phyloP scores from a whole-genome alignment of 208 protist genomes.

The Naegleria fowleri region DNA sequence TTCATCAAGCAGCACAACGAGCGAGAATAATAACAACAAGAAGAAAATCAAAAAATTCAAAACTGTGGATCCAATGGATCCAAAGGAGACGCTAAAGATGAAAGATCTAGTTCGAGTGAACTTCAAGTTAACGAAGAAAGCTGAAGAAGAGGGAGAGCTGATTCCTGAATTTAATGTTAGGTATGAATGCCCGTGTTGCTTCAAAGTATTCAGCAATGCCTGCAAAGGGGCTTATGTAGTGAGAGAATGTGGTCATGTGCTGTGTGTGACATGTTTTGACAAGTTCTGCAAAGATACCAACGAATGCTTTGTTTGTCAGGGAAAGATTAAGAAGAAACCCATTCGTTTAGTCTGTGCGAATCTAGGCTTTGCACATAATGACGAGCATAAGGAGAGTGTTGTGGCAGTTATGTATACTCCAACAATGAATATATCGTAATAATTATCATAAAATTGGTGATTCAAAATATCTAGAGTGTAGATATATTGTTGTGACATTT shows the following conservation, averaged over 20 bases:
- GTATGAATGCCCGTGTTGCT: neutral
- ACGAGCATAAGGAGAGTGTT: too few species aligned
- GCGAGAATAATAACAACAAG: too few species aligned
- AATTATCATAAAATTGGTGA: too few species aligned
- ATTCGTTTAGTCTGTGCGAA: too few species aligned
- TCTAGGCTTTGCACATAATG: too few species aligned
- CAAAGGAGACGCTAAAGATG: neutral
- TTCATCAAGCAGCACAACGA: neutral
- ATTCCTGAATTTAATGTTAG: neutral
- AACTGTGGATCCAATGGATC: too few species aligned
- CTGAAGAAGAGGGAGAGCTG: neutral
- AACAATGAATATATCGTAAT: too few species aligned
- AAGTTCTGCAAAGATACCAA: neutral
- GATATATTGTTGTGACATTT: neutral
- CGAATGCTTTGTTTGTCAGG: neutral
- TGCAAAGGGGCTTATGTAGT: neutral
- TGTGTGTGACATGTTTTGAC: neutral
- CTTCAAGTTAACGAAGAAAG: neutral
- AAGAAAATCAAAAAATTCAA: too few species aligned
- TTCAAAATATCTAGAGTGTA: too few species aligned
- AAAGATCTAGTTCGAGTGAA: neutral
- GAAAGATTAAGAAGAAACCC: too few species aligned
- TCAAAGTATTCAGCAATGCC: neutral
- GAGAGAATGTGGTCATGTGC: neutral
- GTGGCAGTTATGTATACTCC: too few species aligned